Evolutionary conservation across 2,329 filamentous ascomycete genomes (phyloP).

Genomic region (Aspergillus costaricaensis): DNA sequence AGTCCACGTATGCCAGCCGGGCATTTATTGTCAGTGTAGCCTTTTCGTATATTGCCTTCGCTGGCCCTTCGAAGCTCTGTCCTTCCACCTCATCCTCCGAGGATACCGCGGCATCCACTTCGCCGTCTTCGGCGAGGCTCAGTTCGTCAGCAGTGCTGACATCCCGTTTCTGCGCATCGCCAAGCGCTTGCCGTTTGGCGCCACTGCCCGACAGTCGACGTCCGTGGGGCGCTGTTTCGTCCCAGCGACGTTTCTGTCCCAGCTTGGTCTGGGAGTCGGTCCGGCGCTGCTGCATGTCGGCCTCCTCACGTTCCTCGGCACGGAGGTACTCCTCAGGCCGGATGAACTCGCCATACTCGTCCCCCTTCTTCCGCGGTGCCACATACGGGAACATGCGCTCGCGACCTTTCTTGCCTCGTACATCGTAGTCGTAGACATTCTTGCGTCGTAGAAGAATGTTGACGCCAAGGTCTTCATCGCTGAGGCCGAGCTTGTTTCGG

Average conservation of each 20-base stretch:
- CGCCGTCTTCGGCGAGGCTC: slow-evolving; percentile 53
- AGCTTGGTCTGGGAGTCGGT: slow-evolving; percentile 63
- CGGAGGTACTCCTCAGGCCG: slow-evolving; percentile 90
- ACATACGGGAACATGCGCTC: slow-evolving; percentile 91
- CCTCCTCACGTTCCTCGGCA: slow-evolving; percentile 84
- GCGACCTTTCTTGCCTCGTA: slow-evolving; percentile 84
- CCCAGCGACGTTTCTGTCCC: slow-evolving; percentile 94
- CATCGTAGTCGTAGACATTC: slow-evolving; percentile 89
- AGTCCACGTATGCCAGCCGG: slow-evolving; percentile 85
- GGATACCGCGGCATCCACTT: slow-evolving; percentile 59
- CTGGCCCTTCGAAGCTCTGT: slow-evolving; percentile 63
- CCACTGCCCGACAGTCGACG: slow-evolving; percentile 44
- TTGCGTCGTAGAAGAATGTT: slow-evolving; percentile 87
- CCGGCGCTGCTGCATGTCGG: slow-evolving; percentile 63
- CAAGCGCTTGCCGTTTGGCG: slow-evolving; percentile 60
- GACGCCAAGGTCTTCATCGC: slow-evolving; percentile 86
- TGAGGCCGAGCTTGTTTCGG: slow-evolving; percentile 81
- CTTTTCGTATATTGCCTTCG: slow-evolving; percentile 69
- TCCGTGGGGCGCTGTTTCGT: slow-evolving; percentile 60
- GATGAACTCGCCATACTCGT: slow-evolving; percentile 94
- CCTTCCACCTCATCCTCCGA: slow-evolving; percentile 57
- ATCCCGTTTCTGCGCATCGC: slow-evolving; percentile 29
- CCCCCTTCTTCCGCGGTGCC: slow-evolving; percentile 73
- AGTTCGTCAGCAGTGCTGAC: slow-evolving; percentile 54
- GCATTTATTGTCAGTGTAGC: slow-evolving; percentile 69